Base-by-base conservation (phyloP, 768 basidiomycete species). In the Sarcomyxa edulis region DNA sequence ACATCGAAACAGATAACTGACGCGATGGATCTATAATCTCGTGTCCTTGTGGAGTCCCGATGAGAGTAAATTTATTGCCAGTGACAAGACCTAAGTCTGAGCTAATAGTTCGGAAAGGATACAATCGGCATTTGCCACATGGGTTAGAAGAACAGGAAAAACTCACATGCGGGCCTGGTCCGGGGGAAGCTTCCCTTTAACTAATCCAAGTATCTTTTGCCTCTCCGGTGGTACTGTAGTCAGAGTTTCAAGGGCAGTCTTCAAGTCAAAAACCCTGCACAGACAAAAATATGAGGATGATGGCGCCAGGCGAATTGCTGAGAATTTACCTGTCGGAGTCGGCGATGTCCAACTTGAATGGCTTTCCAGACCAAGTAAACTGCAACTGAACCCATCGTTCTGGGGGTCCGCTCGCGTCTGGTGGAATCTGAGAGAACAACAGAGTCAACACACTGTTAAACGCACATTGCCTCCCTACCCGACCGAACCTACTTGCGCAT, bases 141-240 rank as follows among this genome's bases (percentile, higher is more conserved):
- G 26, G 36, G 23, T 33, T 22, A 38, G 43, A 14, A 22, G 34
- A 52, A 65, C 35, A 32, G 20, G 23, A 19, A 28, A 36, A 25
- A 47, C 68, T 51, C 43, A 74, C 81, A 90, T 78, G 40, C 73
- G 70, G 39, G 63, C 78, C 43, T 85, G 76, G 49, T 94, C 89
- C 2, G 75, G 68, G 6, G 88, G 87, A 6, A 90, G 60, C 56
- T 86, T 92, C 19, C 86, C 86, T 51, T 87, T 90, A 21, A 84
- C 80, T 18, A 95, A 60, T 1, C 90, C 90, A 21, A 93, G 68
- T 39, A 94, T 81, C 64, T 95, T 94, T 64, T 93, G 89, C 6
- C 89, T 69, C 50, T 86, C 87, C 19, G 78, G 75, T 8, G 90
- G 89, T 3, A 95, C 90, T 39, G 68, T 73, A 4, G 90, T 95